A percentile compares a stretch with the other conserved stretches of the same genome.
These are phyloP conservation scores for Tetrastigma voinierianum DNA, from an alignment of 164 flowering plant genomes.

Conservation along the genomic window DNA sequence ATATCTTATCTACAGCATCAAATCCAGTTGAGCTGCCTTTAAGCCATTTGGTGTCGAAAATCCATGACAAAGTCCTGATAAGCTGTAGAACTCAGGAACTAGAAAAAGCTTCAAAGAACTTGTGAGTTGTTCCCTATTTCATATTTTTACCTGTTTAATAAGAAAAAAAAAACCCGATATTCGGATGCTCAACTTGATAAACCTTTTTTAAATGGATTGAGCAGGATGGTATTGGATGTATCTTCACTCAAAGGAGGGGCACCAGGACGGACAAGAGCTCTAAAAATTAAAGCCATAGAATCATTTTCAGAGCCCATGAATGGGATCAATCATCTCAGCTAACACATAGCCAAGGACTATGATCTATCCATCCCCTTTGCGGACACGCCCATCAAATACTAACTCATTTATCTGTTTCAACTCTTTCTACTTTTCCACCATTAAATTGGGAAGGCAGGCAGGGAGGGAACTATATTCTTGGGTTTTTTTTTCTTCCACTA, in stretches of 20 bases:
- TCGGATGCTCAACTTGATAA: background rate
- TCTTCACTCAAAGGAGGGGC: slow-evolving; percentile 87
- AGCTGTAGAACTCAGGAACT: slow-evolving; percentile 30
- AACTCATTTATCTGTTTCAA: slow-evolving; percentile 3
- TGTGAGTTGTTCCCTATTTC: slow-evolving; percentile 37
- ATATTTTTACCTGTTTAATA: background rate
- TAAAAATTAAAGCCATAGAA: slow-evolving; percentile 44
- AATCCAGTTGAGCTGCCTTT: slow-evolving; percentile 31
- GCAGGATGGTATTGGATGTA: slow-evolving; percentile 71
- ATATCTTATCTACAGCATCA: slow-evolving; percentile 26
- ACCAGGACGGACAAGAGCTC: slow-evolving; percentile 86
- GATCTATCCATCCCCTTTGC: too few relatives aligned
- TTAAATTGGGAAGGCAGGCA: background rate
- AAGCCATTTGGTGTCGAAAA: slow-evolving; percentile 35
- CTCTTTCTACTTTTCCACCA: slow-evolving; percentile 2
- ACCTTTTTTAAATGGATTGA: background rate
- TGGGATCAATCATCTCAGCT: slow-evolving; percentile 25
- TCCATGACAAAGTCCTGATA: slow-evolving; percentile 45
- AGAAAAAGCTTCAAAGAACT: slow-evolving; percentile 36
- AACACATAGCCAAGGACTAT: background rate
- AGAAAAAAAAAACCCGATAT: background rate
- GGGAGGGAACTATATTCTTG: background rate
- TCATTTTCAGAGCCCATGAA: slow-evolving; percentile 34
- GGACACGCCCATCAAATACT: too few relatives aligned
- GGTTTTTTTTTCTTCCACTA: background rate